Conservation (phyloP, 2,329 filamentous ascomycete genomes). For the Epichloe hybrida region DNA sequence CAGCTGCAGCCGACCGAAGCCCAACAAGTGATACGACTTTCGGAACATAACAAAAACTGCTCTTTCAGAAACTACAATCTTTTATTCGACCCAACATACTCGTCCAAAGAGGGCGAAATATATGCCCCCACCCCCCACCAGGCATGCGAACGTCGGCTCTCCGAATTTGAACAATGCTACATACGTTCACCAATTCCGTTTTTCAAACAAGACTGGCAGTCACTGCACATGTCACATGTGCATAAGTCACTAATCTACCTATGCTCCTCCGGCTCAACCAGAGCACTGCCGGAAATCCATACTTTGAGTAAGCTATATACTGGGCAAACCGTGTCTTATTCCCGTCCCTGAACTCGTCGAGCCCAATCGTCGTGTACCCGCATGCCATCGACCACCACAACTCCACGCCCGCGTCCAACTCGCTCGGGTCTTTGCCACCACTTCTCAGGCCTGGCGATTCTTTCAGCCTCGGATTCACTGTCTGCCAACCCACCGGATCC, state of each 20-base stretch:
- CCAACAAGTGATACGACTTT: too few relatives aligned
- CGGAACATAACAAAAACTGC: too few relatives aligned
- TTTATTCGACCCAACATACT: not conserved
- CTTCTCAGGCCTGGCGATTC: conserved; percentile 31
- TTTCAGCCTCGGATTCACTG: conserved; percentile 62
- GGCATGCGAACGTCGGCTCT: not conserved
- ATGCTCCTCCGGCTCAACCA: not conserved
- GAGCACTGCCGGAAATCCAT: not conserved
- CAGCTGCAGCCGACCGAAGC: too few relatives aligned
- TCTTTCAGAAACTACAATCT: not conserved
- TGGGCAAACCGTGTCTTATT: conserved; percentile 11
- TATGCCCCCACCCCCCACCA: not conserved
- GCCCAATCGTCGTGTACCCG: conserved; percentile 79
- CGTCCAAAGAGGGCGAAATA: not conserved
- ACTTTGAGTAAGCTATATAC: not conserved
- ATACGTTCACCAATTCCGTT: not conserved
- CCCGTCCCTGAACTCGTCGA: conserved; percentile 54
- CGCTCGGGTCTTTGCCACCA: conserved; percentile 75
- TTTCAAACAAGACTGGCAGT: not conserved
- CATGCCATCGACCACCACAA: conserved; percentile 75
- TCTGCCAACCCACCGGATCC: conserved; percentile 68
- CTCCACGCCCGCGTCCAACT: conserved; percentile 73
- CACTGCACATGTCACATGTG: not conserved
- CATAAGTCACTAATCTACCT: not conserved
- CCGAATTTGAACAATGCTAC: not conserved